phyloP scores from a whole-genome alignment of 2,329 filamentous ascomycete genomes.

The Colletotrichum musicola region DNA sequence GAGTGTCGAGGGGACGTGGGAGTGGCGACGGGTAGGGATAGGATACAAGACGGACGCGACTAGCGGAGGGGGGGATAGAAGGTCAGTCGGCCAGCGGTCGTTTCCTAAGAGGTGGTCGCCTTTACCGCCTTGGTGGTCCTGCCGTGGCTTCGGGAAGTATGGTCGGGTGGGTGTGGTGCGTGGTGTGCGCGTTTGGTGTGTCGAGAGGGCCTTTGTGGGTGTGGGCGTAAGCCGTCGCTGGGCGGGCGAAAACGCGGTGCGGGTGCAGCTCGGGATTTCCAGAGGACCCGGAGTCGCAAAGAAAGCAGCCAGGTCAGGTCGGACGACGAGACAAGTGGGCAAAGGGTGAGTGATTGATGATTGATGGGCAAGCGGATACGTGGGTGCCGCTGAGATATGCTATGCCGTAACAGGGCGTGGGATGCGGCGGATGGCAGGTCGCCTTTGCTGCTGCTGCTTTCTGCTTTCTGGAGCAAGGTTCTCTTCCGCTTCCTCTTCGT shows the following conservation, averaged over 20 bases:
- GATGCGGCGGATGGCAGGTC: slow-evolving; percentile 4
- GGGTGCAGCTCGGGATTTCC: background rate
- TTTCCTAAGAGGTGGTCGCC: slow-evolving; percentile 3
- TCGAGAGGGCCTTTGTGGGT: slow-evolving; percentile 10
- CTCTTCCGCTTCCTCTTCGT: slow-evolving; percentile 17
- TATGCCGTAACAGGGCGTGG: slow-evolving; percentile 18
- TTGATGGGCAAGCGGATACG: slow-evolving; percentile 16
- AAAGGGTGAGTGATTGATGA: slow-evolving; percentile 17
- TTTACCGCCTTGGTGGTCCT: slow-evolving; percentile 37
- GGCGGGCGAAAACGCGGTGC: background rate
- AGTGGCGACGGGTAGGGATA: slow-evolving; percentile 32
- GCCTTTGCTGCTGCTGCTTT: background rate
- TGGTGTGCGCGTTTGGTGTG: slow-evolving; percentile 15
- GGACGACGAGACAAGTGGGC: slow-evolving; percentile 10
- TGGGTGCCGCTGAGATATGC: slow-evolving; percentile 4
- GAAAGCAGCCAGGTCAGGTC: slow-evolving; percentile 2
- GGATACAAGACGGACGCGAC: slow-evolving; percentile 18
- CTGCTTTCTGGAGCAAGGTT: background rate
- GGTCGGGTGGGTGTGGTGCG: slow-evolving; percentile 20
- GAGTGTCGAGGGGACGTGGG: slow-evolving; percentile 4
- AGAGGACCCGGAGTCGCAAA: background rate
- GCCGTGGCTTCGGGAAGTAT: slow-evolving; percentile 27
- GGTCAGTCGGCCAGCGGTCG: slow-evolving; percentile 32
- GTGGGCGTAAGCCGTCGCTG: background rate
- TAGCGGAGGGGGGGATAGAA: background rate